Base-by-base conservation (phyloP, 2,329 filamentous ascomycete genomes). In the Endoconidiophora laricicola region DNA sequence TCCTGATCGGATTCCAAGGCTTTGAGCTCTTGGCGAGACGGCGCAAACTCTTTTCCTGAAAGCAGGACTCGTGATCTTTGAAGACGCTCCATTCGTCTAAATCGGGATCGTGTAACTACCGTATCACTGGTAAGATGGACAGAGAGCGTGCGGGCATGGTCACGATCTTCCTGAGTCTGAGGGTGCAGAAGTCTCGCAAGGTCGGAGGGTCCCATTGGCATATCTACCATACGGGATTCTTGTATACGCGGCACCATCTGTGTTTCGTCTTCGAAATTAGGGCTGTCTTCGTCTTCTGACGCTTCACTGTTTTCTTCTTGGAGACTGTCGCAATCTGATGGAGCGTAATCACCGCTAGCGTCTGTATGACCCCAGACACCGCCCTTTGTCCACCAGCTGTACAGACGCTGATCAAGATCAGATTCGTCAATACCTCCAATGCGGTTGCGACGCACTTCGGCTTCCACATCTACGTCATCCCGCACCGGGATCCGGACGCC, bases 301-400 rank as follows among this genome's bases (percentile, higher is more conserved):
- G 91, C 66, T 36, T 93, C 71, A 59, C 88, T 95, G 1, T 86
- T 93, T 6, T 74, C 76, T 59, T 93, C 86, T 60, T 81, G 79
- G 42, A 81, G 72, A 9, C 78, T 69, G 3, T 76, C 71, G 10
- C 42, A 24, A 9, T 69, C 62, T 6, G 63, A 59, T 1, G 80
- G 80, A 29, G 69, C 63, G 61, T 88, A 96, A 55, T 90, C 83
- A 24, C 83, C 84, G 59, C 85, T 94, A 4, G 72, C 71, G 61
- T 96, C 90, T 29, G 80, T 71, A 14, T 81, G 79, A 1, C 90
- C 88, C 79, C 86, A 95, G 67, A 84, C 84, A 6, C 85, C 86
- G 18, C 86, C 86, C 49, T 72, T 70, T 48, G 83, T 78, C 83
- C 86, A 96, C 76, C 88, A 91, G 26, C 71, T 70, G 61, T 95